phyloP scores from a whole-genome alignment of 169 alveolate genomes.

The Plasmodium vivax region DNA sequence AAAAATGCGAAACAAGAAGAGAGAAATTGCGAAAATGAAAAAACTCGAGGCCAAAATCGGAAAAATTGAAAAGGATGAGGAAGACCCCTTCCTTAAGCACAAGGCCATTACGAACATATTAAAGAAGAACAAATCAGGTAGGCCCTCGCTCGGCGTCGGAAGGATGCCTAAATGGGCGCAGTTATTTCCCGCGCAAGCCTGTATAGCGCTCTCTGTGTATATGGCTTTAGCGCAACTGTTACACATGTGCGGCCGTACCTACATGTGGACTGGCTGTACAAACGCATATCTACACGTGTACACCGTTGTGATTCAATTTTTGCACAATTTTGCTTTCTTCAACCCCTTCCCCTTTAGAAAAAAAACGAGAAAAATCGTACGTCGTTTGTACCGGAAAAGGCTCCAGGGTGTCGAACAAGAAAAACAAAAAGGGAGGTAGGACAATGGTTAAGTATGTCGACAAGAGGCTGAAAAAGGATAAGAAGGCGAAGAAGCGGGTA shows the following conservation, averaged over 20 bases:
- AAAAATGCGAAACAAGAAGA: slow-evolving; percentile 93
- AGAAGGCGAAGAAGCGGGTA: slow-evolving; percentile 87
- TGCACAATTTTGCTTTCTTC: background rate
- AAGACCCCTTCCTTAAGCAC: slow-evolving; percentile 90
- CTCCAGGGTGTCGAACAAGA: slow-evolving; percentile 82
- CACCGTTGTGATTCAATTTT: background rate
- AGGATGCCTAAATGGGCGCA: background rate
- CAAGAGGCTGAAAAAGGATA: slow-evolving; percentile 95
- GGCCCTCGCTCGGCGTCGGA: slow-evolving; percentile 63
- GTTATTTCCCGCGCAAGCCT: background rate
- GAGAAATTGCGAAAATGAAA: slow-evolving; percentile 92
- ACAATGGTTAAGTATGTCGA: slow-evolving; percentile 94
- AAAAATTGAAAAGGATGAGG: slow-evolving; percentile 92
- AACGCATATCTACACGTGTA: background rate
- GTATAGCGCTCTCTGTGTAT: background rate
- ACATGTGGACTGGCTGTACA: background rate
- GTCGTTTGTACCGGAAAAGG: slow-evolving; percentile 90
- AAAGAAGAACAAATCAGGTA: slow-evolving; percentile 88
- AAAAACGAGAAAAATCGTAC: slow-evolving; percentile 83
- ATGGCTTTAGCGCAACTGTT: background rate
- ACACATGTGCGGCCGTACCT: background rate
- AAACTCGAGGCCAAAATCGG: slow-evolving; percentile 92
- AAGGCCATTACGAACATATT: slow-evolving; percentile 88
- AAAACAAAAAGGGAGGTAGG: slow-evolving; percentile 86
- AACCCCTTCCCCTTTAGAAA: slow-evolving; percentile 7